phyloP scores from a whole-genome alignment of 2,329 filamentous ascomycete species.

The Periconia sp. region DNA sequence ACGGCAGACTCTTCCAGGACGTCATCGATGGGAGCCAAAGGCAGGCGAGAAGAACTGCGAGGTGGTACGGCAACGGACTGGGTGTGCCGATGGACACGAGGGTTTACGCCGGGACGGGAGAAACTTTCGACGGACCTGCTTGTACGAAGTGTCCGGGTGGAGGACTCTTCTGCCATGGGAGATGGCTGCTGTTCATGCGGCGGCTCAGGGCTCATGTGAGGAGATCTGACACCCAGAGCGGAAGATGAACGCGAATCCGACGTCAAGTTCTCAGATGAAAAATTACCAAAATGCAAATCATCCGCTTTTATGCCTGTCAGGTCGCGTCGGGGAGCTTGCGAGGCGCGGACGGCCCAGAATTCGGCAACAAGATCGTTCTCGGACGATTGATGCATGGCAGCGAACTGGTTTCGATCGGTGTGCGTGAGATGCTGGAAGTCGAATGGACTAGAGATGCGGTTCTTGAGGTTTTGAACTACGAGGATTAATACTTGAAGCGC shows the following conservation, averaged over 20 bases:
- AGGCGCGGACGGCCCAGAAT: slow-evolving; percentile 60
- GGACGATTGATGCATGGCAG: slow-evolving; percentile 57
- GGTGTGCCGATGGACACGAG: slow-evolving; percentile 45
- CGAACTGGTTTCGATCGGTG: slow-evolving; percentile 61
- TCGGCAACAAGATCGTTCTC: slow-evolving; percentile 60
- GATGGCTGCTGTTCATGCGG: slow-evolving; percentile 10
- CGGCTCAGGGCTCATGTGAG: slow-evolving; percentile 29
- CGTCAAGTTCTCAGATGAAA: slow-evolving; percentile 32
- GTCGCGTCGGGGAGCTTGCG: slow-evolving; percentile 56
- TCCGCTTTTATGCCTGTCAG: slow-evolving; percentile 61
- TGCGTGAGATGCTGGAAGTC: slow-evolving; percentile 70
- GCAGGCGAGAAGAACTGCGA: slow-evolving; percentile 43
- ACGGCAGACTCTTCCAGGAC: slow-evolving; percentile 21
- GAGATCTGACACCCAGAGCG: slow-evolving; percentile 22
- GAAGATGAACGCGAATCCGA: slow-evolving; percentile 25
- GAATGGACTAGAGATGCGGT: slow-evolving; percentile 65
- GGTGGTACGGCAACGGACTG: slow-evolving; percentile 47
- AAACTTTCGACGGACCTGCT: slow-evolving; percentile 58
- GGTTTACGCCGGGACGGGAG: slow-evolving; percentile 57
- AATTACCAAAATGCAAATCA: slow-evolving; percentile 46
- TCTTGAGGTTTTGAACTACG: slow-evolving; percentile 33
- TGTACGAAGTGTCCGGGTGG: slow-evolving; percentile 29
- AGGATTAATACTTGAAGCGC: slow-evolving; percentile 13
- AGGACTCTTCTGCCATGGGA: slow-evolving; percentile 8
- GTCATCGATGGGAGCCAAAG: slow-evolving; percentile 26